Percentiles rank a stretch among this genome's conserved stretches.
Evolutionary conservation across 345 rosid species (phyloP).

Genomic region (Laguncularia racemosa): DNA sequence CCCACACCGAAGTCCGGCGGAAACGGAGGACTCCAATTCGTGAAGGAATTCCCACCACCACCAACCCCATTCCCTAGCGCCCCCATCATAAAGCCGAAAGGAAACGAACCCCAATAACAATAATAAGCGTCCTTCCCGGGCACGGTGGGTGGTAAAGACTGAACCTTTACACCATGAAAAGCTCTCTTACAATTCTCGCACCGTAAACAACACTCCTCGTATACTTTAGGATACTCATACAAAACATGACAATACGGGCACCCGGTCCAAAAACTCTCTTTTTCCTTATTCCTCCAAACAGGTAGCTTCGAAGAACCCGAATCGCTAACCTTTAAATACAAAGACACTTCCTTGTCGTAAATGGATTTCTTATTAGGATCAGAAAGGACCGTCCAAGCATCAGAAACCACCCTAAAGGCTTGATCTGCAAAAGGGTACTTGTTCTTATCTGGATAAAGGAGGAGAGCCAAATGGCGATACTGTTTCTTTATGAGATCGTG

Average conservation of each 20-base stretch:
- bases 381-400: slow-evolving; percentile 77
- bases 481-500: slow-evolving; percentile 63
- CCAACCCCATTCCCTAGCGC: slow-evolving; percentile 18
- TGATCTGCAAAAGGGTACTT: slow-evolving; percentile 61
- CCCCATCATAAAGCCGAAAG: slow-evolving; percentile 46
- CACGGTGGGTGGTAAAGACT: slow-evolving; percentile 58
- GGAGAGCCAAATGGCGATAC: slow-evolving; percentile 79
- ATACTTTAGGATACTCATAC: slow-evolving; percentile 73
- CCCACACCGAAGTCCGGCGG: slow-evolving; percentile 44
- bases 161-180: slow-evolving; percentile 57
- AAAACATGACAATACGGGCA: slow-evolving; percentile 81
- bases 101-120: slow-evolving; percentile 86
- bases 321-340: slow-evolving; percentile 50
- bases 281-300: too few relatives aligned
- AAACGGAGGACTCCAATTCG: slow-evolving; percentile 25
- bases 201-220: slow-evolving; percentile 70
- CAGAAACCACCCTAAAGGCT: slow-evolving; percentile 74
- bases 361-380: slow-evolving; percentile 41
- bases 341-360: slow-evolving; percentile 51
- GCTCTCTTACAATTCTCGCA: slow-evolving; percentile 70
- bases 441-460: slow-evolving; percentile 88
- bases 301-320: slow-evolving; percentile 9
- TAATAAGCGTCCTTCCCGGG: slow-evolving; percentile 84
- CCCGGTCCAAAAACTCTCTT: slow-evolving; percentile 50
- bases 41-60: neutral